These are phyloP conservation scores for Blastomyces percursus DNA, from an alignment of 2,329 filamentous ascomycete species.

Conservation along the genomic window DNA sequence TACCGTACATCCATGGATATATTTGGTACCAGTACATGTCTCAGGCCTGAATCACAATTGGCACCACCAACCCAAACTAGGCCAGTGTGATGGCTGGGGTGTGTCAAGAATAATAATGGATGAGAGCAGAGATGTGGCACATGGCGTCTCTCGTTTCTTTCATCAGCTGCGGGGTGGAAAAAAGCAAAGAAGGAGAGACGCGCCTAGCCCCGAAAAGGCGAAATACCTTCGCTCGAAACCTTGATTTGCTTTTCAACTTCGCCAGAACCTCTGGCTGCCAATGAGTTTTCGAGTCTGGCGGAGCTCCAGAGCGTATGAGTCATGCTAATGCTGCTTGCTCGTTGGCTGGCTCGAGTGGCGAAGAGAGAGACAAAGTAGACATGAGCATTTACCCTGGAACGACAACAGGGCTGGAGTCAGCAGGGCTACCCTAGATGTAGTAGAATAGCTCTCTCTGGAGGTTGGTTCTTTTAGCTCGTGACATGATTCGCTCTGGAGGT, in stretches of 20 bases:
- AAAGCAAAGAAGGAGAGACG: neutral
- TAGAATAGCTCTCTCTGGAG: neutral
- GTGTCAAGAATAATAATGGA: neutral
- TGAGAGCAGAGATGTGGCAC: neutral
- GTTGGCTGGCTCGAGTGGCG: neutral
- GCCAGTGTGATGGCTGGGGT: neutral
- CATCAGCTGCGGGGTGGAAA: neutral
- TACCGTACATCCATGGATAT: neutral
- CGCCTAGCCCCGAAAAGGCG: constrained; percentile 1
- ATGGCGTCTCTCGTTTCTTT: neutral
- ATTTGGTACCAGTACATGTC: neutral
- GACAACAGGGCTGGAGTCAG: neutral
- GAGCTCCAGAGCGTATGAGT: neutral
- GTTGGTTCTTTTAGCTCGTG: neutral
- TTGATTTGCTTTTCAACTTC: neutral
- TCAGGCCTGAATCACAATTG: neutral
- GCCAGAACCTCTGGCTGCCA: neutral
- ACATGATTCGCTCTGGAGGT: neutral
- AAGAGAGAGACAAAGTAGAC: neutral
- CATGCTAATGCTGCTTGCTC: neutral
- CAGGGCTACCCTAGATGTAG: neutral
- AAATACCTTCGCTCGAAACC: neutral
- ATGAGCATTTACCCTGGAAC: neutral
- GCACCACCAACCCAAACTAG: neutral
- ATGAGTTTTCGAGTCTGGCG: neutral